Conservation (phyloP, 495 filamentous ascomycete species). For the Neurospora hispaniola region DNA sequence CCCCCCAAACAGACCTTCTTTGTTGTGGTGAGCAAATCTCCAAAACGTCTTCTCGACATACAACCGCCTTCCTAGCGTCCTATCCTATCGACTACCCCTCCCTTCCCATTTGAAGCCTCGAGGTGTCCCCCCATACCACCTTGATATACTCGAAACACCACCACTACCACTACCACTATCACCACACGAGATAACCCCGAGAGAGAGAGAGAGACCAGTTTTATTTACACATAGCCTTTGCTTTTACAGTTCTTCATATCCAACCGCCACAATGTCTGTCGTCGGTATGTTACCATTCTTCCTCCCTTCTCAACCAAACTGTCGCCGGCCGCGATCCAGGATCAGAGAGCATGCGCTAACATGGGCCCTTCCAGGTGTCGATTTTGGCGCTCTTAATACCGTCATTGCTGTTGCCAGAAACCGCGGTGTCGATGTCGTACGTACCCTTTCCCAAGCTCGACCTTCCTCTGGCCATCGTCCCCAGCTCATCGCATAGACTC, state of each 20-base stretch:
- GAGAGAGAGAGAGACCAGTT: neutral
- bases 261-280: constrained; percentile 38
- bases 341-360: neutral
- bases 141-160: neutral
- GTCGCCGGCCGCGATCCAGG: neutral
- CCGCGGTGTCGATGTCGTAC: constrained; percentile 96
- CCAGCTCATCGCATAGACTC: neutral
- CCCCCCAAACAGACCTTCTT: neutral
- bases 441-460: constrained; percentile 30
- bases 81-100: neutral
- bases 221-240: constrained; percentile 18
- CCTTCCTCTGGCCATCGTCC: neutral
- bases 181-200: neutral
- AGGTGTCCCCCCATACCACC: neutral
- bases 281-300: constrained; percentile 24
- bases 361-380: constrained; percentile 48
- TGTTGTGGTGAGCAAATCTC: neutral
- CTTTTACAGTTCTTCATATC: constrained; percentile 8
- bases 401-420: constrained; percentile 96
- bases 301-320: neutral
- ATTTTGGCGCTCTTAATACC: constrained; percentile 95
- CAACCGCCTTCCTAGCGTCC: neutral
- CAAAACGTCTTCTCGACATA: neutral
- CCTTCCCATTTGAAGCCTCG: constrained; percentile 3
- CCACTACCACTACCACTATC: neutral